Conservation (phyloP, 2,329 filamentous ascomycete species). For the Pseudocercospora macadamiae region DNA sequence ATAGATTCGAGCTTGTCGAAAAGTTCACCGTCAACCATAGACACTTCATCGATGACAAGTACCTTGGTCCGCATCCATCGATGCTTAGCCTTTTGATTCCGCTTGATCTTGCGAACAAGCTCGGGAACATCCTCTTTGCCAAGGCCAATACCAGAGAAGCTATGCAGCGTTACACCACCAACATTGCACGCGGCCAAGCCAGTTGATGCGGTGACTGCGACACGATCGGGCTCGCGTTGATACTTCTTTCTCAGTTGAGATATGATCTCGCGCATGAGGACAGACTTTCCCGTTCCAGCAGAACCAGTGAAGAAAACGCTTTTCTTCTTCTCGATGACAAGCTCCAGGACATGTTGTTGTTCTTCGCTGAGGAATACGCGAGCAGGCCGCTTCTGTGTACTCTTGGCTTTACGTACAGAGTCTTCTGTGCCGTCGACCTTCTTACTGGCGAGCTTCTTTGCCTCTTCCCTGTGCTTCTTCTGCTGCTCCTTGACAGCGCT, state of each 20-base stretch:
- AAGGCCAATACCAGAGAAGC: constrained; percentile 91
- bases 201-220: constrained; percentile 94
- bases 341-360: constrained; percentile 78
- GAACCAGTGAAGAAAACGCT: constrained; percentile 99
- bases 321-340: constrained; percentile 77
- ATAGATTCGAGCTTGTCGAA: constrained; percentile 95
- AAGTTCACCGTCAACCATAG: constrained; percentile 96
- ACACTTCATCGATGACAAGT: constrained; percentile 91
- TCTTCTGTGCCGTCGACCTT: constrained; percentile 49
- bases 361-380: constrained; percentile 79
- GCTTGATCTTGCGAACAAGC: constrained; percentile 86
- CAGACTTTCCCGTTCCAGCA: constrained; percentile 92
- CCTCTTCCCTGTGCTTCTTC: constrained; percentile 69
- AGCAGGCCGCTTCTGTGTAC: constrained; percentile 52
- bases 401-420: constrained; percentile 51
- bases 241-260: constrained; percentile 76
- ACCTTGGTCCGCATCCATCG: constrained; percentile 88
- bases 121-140: constrained; percentile 83
- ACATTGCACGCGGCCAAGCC: constrained; percentile 96
- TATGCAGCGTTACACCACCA: constrained; percentile 92
- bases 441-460: constrained; percentile 56
- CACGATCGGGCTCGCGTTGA: constrained; percentile 73
- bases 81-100: constrained; percentile 82
- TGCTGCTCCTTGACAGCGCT: constrained; percentile 78
- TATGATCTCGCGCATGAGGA: constrained; percentile 92